phyloP scores from a whole-genome alignment of 2,329 filamentous ascomycete species.

The Fusarium palustre region DNA sequence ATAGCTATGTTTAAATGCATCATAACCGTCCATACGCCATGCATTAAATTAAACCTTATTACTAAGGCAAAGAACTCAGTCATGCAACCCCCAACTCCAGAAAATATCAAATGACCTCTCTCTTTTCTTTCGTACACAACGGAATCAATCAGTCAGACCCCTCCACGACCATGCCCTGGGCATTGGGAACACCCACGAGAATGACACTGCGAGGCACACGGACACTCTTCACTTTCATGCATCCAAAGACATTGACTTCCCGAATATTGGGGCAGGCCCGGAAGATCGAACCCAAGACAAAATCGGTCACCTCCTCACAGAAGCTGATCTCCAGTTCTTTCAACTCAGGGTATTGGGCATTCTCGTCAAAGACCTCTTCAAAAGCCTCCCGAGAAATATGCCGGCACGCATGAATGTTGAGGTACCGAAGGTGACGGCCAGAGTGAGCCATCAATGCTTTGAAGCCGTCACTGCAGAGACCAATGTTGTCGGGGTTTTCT shows the following conservation, averaged over 20 bases:
- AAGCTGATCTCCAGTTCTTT: constrained; percentile 82
- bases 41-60: constrained; percentile 5
- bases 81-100: constrained; percentile 5
- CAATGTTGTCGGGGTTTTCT: constrained; percentile 73
- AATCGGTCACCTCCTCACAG: constrained; percentile 74
- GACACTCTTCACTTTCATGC: constrained; percentile 70
- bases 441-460: constrained; percentile 87
- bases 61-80: background rate
- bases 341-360: constrained; percentile 74
- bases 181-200: constrained; percentile 69
- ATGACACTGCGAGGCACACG: constrained; percentile 67
- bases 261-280: constrained; percentile 70
- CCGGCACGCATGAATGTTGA: constrained; percentile 87
- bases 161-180: constrained; percentile 70
- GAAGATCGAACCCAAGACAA: constrained; percentile 73
- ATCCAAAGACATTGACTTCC: constrained; percentile 72
- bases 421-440: constrained; percentile 69
- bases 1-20: constrained; percentile 6
- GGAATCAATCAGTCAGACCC: constrained; percentile 48
- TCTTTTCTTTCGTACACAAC: background rate
- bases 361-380: constrained; percentile 75
- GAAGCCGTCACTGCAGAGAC: constrained; percentile 82
- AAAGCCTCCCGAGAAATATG: constrained; percentile 81
- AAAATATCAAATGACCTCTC: constrained; percentile 10
- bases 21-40: constrained; percentile 15